These are phyloP conservation scores for Rhodotorula kratochvilovae DNA, from an alignment of 768 basidiomycete genomes.

Conservation along the genomic window DNA sequence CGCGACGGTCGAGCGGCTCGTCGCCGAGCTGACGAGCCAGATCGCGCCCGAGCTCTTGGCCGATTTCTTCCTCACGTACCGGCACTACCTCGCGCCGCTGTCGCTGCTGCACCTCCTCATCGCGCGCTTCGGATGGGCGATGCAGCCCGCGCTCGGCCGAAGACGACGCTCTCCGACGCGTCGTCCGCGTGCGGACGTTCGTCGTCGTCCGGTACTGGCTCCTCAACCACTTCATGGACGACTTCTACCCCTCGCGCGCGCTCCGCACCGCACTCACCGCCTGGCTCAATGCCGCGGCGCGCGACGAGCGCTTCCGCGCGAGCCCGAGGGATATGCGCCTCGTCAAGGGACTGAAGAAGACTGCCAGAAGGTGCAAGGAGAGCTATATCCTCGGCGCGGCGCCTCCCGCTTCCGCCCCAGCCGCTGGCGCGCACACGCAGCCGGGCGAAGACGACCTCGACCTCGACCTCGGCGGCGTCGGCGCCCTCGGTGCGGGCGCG, in stretches of 20 bases:
- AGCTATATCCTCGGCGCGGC: conserved; percentile 28
- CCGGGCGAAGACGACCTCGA: conserved; percentile 40
- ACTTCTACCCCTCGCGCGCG: conserved; percentile 72
- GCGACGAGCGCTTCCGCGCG: conserved; percentile 59
- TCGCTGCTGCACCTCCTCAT: conserved; percentile 78
- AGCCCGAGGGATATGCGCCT: conserved; percentile 69
- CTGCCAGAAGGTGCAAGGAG: conserved; percentile 70
- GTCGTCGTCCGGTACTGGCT: conserved; percentile 87
- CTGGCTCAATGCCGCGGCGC: conserved; percentile 69
- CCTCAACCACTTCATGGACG: conserved; percentile 80
- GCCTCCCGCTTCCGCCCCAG: background rate
- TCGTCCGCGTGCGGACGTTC: conserved; percentile 82
- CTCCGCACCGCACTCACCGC: conserved; percentile 65
- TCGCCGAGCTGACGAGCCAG: conserved; percentile 81
- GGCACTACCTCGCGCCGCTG: conserved; percentile 71
- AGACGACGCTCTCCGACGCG: conserved; percentile 67
- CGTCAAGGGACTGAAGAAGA: conserved; percentile 73
- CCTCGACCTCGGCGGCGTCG: conserved; percentile 16
- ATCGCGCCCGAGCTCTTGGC: conserved; percentile 80
- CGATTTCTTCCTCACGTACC: conserved; percentile 87
- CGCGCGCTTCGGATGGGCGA: conserved; percentile 83
- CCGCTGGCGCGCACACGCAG: background rate
- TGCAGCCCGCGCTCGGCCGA: conserved; percentile 47
- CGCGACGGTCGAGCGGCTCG: conserved; percentile 88
- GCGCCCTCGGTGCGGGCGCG: too few relatives aligned